Evolutionary conservation across 2,329 filamentous ascomycete species (phyloP).

Genomic region (Rhytidhysteron rufulum): DNA sequence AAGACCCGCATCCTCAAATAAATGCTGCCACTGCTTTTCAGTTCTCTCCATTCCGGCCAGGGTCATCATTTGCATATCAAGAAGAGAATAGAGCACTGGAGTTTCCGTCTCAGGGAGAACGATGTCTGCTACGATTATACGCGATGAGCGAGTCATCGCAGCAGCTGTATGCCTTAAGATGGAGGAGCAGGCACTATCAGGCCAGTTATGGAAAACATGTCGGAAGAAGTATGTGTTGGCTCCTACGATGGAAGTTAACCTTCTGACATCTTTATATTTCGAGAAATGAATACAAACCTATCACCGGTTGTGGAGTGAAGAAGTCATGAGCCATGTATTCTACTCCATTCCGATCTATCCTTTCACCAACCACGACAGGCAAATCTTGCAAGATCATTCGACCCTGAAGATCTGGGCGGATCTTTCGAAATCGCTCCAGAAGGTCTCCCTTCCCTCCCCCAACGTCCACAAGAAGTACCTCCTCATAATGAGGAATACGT

Average conservation of each 20-base stretch:
- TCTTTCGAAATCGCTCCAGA: slow-evolving; percentile 16
- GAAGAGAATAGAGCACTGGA: slow-evolving; percentile 25
- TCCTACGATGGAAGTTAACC: slow-evolving; percentile 4
- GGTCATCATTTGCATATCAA: slow-evolving; percentile 39
- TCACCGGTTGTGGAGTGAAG: slow-evolving; percentile 25
- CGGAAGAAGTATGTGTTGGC: slow-evolving; percentile 32
- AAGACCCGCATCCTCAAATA: neutral
- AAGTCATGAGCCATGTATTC: slow-evolving; percentile 24
- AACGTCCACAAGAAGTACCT: slow-evolving; percentile 38
- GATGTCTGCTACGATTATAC: slow-evolving; percentile 41
- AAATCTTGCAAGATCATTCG: slow-evolving; percentile 41
- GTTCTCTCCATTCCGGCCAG: neutral
- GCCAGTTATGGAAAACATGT: slow-evolving; percentile 35
- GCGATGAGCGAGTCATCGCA: slow-evolving; percentile 32
- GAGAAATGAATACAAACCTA: slow-evolving; percentile 15
- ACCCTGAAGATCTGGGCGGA: slow-evolving; percentile 24
- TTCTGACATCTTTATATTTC: too few relatives aligned
- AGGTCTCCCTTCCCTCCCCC: slow-evolving; percentile 42
- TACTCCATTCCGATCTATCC: slow-evolving; percentile 23
- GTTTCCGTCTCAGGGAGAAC: slow-evolving; percentile 35
- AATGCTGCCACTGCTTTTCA: neutral
- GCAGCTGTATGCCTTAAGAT: slow-evolving; percentile 33
- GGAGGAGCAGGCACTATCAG: slow-evolving; percentile 29
- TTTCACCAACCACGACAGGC: slow-evolving; percentile 26
- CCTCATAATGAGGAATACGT: neutral